A percentile compares a stretch with the other conserved stretches of the same genome.
Conservation (phyloP, 768 basidiomycete species). For the Termitomyces sp. region DNA sequence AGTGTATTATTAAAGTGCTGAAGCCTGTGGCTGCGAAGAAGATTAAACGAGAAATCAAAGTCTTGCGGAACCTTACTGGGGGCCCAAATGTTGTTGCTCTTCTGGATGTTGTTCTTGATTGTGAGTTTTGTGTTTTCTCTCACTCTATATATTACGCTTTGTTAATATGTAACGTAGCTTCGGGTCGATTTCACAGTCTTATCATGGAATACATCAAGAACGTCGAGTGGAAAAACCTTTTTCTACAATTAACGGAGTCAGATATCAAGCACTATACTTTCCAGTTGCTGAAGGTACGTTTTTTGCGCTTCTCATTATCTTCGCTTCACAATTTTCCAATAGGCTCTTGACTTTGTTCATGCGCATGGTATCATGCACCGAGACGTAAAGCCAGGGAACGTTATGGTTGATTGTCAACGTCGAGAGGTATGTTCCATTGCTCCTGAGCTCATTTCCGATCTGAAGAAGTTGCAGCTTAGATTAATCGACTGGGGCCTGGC, state of each 20-base stretch:
- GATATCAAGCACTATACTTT: constrained; percentile 69
- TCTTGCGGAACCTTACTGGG: constrained; percentile 64
- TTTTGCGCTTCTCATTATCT: neutral
- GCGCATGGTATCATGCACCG: constrained; percentile 73
- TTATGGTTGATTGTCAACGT: constrained; percentile 69
- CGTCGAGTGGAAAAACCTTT: constrained; percentile 62
- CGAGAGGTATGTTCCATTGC: constrained; percentile 41
- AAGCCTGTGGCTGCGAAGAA: constrained; percentile 72
- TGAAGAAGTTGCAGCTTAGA: constrained; percentile 34
- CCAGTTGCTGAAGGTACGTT: constrained; percentile 52
- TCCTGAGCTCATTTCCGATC: neutral
- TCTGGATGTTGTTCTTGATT: constrained; percentile 67
- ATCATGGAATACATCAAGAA: constrained; percentile 70
- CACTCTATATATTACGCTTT: neutral
- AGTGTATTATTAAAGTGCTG: constrained; percentile 66
- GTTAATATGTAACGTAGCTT: constrained; percentile 25
- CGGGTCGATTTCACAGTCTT: constrained; percentile 59
- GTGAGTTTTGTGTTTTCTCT: constrained; percentile 16
- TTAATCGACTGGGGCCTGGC: constrained; percentile 78
- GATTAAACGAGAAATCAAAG: constrained; percentile 75
- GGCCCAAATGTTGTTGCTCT: constrained; percentile 68
- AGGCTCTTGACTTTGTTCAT: constrained; percentile 69
- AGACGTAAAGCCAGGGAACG: constrained; percentile 47
- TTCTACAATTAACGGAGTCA: constrained; percentile 53
- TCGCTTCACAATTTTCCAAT: neutral